Percentiles rank a stretch among this genome's conserved stretches.
These are phyloP conservation scores for Colletotrichum agaves DNA, from an alignment of 2,329 filamentous ascomycete genomes.

Conservation along the genomic window DNA sequence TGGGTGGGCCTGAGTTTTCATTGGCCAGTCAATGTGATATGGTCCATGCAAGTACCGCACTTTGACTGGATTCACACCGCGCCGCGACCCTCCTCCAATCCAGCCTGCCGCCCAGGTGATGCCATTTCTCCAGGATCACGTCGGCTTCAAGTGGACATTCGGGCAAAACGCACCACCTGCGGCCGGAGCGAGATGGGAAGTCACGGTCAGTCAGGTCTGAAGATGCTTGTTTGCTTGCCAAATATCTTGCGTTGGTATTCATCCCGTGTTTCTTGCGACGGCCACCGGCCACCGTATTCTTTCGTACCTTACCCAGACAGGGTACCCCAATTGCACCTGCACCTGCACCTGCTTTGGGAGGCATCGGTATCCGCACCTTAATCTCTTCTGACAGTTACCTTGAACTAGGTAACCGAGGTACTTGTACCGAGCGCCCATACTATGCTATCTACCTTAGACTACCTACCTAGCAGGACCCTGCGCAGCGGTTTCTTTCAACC, in stretches of 20 bases:
- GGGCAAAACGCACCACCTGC: slow-evolving; percentile 9
- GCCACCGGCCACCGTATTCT: background rate
- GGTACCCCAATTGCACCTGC: background rate
- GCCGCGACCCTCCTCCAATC: slow-evolving; percentile 15
- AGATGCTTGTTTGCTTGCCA: background rate
- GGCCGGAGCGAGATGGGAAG: background rate
- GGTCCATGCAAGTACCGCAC: slow-evolving; percentile 26
- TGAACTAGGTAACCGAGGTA: too few species aligned
- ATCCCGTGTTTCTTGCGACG: background rate
- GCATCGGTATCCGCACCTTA: background rate
- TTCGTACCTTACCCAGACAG: slow-evolving; percentile 22
- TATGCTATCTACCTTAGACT: too few species aligned
- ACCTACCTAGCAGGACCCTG: slow-evolving; percentile 26
- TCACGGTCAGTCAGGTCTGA: slow-evolving; percentile 20
- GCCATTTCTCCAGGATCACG: slow-evolving; percentile 32
- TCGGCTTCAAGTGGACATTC: slow-evolving; percentile 14
- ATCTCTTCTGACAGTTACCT: background rate
- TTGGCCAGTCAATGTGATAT: slow-evolving; percentile 32
- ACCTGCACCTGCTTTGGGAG: background rate
- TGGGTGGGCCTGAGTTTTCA: slow-evolving; percentile 11
- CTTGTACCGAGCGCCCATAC: too few species aligned
- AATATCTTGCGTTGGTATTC: background rate
- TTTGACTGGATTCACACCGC: slow-evolving; percentile 34
- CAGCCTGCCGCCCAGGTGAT: slow-evolving; percentile 36
- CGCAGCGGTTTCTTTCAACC: slow-evolving; percentile 3